A percentile compares a stretch with the other conserved stretches of the same genome.
Evolutionary conservation across 257 asterid species (phyloP).

Genomic region (Nicotiana tabacum): DNA sequence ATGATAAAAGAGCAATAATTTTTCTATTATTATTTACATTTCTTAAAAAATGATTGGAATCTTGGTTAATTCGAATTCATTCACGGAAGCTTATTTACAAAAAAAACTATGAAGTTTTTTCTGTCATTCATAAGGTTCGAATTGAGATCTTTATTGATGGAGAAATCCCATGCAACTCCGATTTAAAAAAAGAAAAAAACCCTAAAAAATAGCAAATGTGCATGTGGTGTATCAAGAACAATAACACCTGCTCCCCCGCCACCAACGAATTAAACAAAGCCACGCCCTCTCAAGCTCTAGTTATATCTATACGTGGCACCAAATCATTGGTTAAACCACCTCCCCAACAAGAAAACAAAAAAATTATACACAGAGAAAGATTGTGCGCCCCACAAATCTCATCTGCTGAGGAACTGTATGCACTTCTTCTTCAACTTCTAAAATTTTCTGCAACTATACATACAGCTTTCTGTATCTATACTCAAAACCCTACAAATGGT

Average conservation of each 20-base stretch:
- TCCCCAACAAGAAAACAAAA: not conserved
- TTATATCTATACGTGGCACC: not conserved
- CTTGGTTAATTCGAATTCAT: no score
- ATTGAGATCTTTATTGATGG: no score
- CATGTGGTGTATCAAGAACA: not conserved
- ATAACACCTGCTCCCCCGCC: not conserved
- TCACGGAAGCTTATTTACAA: no score
- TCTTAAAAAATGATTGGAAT: not conserved
- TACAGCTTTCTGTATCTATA: not conserved
- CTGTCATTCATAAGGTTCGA: no score
- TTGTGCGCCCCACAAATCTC: conserved; percentile 35
- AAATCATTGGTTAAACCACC: not conserved
- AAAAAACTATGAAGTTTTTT: no score
- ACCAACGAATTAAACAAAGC: not conserved
- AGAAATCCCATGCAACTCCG: no score
- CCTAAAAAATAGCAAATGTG: not conserved
- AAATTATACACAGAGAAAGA: not conserved
- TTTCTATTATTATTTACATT: not conserved
- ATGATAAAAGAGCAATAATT: no score
- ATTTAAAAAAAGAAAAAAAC: no score
- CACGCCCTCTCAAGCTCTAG: not conserved
- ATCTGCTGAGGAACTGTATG: conserved; percentile 14
- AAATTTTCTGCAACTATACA: not conserved
- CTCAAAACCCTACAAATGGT: not conserved
- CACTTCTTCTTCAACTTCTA: conserved; percentile 7